Base-by-base conservation (phyloP, 495 filamentous ascomycete species). In the Friedmanniomyces simplex region DNA sequence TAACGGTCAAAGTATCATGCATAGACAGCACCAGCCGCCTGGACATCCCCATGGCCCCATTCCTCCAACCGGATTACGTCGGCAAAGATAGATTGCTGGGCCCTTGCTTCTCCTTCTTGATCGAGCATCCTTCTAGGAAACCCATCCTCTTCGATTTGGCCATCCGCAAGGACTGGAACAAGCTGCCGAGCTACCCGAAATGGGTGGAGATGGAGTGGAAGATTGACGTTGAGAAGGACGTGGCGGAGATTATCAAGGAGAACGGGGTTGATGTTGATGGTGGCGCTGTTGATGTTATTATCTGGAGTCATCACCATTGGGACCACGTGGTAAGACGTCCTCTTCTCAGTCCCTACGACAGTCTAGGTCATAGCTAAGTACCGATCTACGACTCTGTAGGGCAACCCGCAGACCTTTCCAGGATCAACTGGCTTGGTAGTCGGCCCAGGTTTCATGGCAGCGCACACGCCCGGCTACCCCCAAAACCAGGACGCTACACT, bases 111-210 rank as follows among this genome's bases (percentile, higher is more conserved):
- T 73, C 74, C 1, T 84, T 84, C 63, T 67, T 84, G 0, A 73
- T 85, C 51, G 70, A 77, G 52, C 75, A 82, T 58, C 69, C 72
- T 0, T 70, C 72, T 0, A 67, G 71, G 26, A 69, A 73, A 14
- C 70, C 73, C 1, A 45, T 82, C 5, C 62, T 86, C 11, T 84
- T 82, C 58, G 82, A 85, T 61, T 74, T 84, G 0, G 82, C 79
- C 18, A 65, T 81, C 7, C 74, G 74, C 30, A 79, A 80, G 55
- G 77, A 82, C 63, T 76, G 64, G 64, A 55, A 68, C 41, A 75
- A 73, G 8, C 67, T 74, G 39, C 82, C 71, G 64, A 73, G 73
- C 1, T 83, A 63, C 74, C 0, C 71, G 74, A 0, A 22, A 52
- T 59, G 73, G 16, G 54, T 73, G 10, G 48, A 63, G 1, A 5